These are phyloP conservation scores for Triticum urartu DNA, from an alignment of 176 grass and related monocot species.

Conservation along the genomic window DNA sequence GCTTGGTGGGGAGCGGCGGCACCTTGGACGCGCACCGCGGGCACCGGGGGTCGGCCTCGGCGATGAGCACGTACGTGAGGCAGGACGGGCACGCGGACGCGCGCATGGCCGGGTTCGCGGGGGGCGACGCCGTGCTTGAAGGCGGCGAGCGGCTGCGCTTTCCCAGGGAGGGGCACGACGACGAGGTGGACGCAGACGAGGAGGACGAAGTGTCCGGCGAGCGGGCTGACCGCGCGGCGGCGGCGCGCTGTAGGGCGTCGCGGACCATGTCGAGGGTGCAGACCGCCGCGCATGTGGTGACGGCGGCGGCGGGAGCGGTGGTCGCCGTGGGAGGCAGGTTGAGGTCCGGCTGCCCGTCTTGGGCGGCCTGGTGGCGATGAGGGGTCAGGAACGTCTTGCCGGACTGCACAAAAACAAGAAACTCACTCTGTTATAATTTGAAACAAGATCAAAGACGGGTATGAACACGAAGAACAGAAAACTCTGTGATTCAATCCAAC, in stretches of 20 bases:
- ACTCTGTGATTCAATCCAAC: background rate
- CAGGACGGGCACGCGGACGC: conserved; percentile 59
- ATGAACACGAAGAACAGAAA: background rate
- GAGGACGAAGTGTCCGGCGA: conserved; percentile 18
- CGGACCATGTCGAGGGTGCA: conserved; percentile 67
- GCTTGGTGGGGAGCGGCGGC: conserved; percentile 21
- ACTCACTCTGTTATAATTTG: no score
- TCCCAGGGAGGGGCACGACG: conserved; percentile 44
- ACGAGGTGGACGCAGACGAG: conserved; percentile 29
- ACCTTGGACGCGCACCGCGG: conserved; percentile 55
- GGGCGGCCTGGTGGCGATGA: conserved; percentile 9
- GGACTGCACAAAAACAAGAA: conserved; percentile 32
- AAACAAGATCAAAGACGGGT: background rate
- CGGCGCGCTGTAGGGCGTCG: conserved; percentile 45
- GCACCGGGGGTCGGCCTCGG: conserved; percentile 46
- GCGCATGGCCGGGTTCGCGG: conserved; percentile 12
- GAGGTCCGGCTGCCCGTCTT: conserved; percentile 26
- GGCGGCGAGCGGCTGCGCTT: conserved; percentile 34
- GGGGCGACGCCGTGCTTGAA: background rate
- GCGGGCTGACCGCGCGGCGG: background rate
- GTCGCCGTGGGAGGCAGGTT: conserved; percentile 34
- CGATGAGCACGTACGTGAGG: conserved; percentile 70
- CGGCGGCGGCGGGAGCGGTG: background rate
- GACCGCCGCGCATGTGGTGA: conserved; percentile 4
- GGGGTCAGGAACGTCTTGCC: conserved; percentile 55